Evolutionary conservation across 2,329 filamentous ascomycete genomes (phyloP), one percentile per base, ranked within the genome.

Genomic region (Periglandula ipomoeae): DNA sequence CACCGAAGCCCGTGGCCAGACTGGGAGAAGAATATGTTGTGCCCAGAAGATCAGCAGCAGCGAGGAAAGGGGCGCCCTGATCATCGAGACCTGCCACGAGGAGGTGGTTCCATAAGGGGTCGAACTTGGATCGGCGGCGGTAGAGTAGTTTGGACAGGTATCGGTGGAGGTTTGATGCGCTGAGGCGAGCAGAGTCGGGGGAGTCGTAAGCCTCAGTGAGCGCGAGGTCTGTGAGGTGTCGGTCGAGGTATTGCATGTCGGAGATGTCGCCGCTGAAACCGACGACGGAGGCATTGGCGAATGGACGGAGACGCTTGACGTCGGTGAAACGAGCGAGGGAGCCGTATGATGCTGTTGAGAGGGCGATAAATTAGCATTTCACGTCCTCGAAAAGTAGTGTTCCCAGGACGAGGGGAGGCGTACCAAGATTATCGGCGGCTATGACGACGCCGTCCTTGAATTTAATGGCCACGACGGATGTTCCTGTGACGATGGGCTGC

Each of bases 161-260:
- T 67, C 87, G 94, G 78, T 97, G 91, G 56, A 98, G 81, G 72
- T 96, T 96, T 68, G 87, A 86, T 49, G 93, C 93, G 66, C 86
- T 89, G 61, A 98, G 84, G 58, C 73, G 70, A 22, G 64, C 58
- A 48, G 58, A 53, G 52, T 63, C 59, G 52, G 66, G 60, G 38
- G 66, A 65, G 56, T 68, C 78, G 75, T 98, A 97, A 65, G 89
- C 85, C 75, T 97, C 90, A 66, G 85, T 79, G 68, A 94, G 89
- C 65, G 87, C 82, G 60, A 97, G 85, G 54, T 87, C 85, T 63
- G 79, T 84, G 59, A 98, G 84, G 62, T 95, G 82, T 59, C 93
- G 84, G 79, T 95, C 87, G 58, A 98, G 82, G 75, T 94, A 94
- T 75, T 98, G 93, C 93, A 98, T 97, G 75, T 98, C 93, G 56